These are phyloP conservation scores for Pichia sp. DNA, from an alignment of 1,139 yeast genomes.

Conservation along the genomic window DNA sequence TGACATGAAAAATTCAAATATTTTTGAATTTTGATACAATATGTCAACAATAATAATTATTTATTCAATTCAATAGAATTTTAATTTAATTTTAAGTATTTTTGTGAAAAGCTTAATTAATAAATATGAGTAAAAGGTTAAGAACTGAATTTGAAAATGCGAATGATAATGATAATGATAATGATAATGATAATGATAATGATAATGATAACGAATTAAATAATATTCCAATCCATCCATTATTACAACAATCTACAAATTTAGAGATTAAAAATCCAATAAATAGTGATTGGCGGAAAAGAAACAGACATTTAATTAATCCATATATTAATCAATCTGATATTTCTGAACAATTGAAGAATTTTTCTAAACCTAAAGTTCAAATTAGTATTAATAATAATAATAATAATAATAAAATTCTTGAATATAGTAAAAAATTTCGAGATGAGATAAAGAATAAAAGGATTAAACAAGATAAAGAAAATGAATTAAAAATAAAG, in stretches of 20 bases:
- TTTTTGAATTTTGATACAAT: no score
- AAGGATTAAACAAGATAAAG: constrained; percentile 24
- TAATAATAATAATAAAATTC: constrained; percentile 35
- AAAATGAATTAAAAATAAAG: constrained; percentile 12
- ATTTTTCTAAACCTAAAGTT: constrained; percentile 33
- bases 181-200: constrained; percentile 11
- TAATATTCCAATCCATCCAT: constrained; percentile 55
- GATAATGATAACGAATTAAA: constrained; percentile 16
- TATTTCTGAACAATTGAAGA: constrained; percentile 12
- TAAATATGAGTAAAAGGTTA: background rate
- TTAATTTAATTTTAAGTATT: no score
- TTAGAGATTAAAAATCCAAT: constrained; percentile 15
- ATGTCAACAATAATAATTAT: no score
- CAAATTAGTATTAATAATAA: constrained; percentile 35
- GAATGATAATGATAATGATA: background rate
- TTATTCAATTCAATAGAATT: no score
- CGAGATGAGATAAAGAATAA: constrained; percentile 24
- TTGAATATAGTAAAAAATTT: constrained; percentile 47
- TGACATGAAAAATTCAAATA: no score
- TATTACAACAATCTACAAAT: constrained; percentile 31
- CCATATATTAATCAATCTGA: constrained; percentile 53
- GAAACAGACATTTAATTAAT: constrained; percentile 41
- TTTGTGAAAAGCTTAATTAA: no score
- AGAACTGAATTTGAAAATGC: constrained; percentile 13
- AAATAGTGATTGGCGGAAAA: constrained; percentile 24